phyloP scores from a whole-genome alignment of 257 asterid genomes.

The Rehmannia glutinosa region DNA sequence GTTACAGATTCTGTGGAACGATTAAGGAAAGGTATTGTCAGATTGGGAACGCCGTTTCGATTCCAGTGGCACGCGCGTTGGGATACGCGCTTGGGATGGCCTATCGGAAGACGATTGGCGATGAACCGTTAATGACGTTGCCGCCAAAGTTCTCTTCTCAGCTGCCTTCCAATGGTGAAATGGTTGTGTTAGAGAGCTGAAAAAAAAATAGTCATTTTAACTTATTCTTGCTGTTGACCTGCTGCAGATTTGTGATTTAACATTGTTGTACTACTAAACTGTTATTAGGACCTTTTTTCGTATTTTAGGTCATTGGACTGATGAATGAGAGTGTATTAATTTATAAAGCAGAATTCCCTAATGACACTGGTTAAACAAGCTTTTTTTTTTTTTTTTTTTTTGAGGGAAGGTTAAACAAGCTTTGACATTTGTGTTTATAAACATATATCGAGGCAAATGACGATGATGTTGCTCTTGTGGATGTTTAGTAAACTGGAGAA shows the following conservation, averaged over 20 bases:
- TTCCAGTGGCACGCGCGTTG: slow-evolving; percentile 74
- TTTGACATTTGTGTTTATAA: too few relatives aligned
- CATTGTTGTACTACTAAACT: background rate
- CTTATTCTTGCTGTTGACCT: slow-evolving; percentile 1
- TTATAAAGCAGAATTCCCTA: too few relatives aligned
- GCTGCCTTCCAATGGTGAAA: slow-evolving; percentile 27
- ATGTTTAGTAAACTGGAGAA: too few relatives aligned
- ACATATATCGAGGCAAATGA: too few relatives aligned
- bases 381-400: too few relatives aligned
- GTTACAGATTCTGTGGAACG: slow-evolving; percentile 64
- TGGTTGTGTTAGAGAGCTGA: slow-evolving; percentile 23
- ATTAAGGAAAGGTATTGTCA: slow-evolving; percentile 66
- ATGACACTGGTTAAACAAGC: too few relatives aligned
- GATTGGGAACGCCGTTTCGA: slow-evolving; percentile 79
- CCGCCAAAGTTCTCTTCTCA: slow-evolving; percentile 55
- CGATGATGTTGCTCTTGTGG: too few relatives aligned
- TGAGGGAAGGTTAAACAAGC: too few relatives aligned
- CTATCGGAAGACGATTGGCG: slow-evolving; percentile 43
- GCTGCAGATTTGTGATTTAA: background rate
- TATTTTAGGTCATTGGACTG: background rate
- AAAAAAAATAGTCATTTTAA: background rate
- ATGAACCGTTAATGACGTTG: slow-evolving; percentile 49
- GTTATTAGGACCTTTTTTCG: background rate
- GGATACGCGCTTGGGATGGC: slow-evolving; percentile 83
- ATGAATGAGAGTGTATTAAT: background rate